phyloP scores from a whole-genome alignment of 2,329 filamentous ascomycete genomes.

The Didymella segeticola region DNA sequence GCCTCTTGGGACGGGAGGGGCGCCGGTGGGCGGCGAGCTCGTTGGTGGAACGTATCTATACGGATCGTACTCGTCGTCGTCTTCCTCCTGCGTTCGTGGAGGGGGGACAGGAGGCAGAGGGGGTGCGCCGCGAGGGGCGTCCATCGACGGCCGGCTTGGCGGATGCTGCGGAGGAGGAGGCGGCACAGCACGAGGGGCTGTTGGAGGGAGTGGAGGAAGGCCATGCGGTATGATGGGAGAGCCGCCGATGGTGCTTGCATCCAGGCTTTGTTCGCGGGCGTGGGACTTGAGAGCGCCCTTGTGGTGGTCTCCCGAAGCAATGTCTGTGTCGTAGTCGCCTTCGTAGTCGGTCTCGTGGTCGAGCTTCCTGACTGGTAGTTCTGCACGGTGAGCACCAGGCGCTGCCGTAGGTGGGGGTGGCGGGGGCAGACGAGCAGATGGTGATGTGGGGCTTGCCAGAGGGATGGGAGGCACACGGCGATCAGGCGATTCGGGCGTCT shows the following conservation, averaged over 20 bases:
- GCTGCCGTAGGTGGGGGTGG: slow-evolving; percentile 55
- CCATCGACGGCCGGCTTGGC: slow-evolving; percentile 61
- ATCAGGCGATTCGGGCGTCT: slow-evolving; percentile 33
- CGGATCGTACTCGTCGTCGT: slow-evolving; percentile 70
- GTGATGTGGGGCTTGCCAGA: slow-evolving; percentile 44
- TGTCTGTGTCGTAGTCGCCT: slow-evolving; percentile 97
- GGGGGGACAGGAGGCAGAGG: slow-evolving; percentile 72
- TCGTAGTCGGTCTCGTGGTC: slow-evolving; percentile 89
- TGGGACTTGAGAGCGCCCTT: slow-evolving; percentile 91
- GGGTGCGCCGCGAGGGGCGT: slow-evolving; percentile 73
- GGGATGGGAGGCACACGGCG: slow-evolving; percentile 63
- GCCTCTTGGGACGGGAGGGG: slow-evolving; percentile 38
- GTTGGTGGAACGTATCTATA: slow-evolving; percentile 56
- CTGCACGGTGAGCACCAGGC: slow-evolving; percentile 48
- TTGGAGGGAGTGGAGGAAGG: slow-evolving; percentile 46
- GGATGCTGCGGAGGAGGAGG: slow-evolving; percentile 64
- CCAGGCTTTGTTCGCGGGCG: slow-evolving; percentile 75
- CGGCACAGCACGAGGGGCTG: slow-evolving; percentile 52
- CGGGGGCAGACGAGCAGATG: slow-evolving; percentile 51
- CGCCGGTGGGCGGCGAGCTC: slow-evolving; percentile 28
- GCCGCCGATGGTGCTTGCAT: slow-evolving; percentile 62
- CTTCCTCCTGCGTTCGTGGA: slow-evolving; percentile 54
- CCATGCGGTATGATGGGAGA: slow-evolving; percentile 46
- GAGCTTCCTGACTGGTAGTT: slow-evolving; percentile 45
- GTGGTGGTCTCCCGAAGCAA: slow-evolving; percentile 89